Base-by-base conservation (phyloP, 176 grass and related monocot species). In the Hsuehochloa calcarea region DNA sequence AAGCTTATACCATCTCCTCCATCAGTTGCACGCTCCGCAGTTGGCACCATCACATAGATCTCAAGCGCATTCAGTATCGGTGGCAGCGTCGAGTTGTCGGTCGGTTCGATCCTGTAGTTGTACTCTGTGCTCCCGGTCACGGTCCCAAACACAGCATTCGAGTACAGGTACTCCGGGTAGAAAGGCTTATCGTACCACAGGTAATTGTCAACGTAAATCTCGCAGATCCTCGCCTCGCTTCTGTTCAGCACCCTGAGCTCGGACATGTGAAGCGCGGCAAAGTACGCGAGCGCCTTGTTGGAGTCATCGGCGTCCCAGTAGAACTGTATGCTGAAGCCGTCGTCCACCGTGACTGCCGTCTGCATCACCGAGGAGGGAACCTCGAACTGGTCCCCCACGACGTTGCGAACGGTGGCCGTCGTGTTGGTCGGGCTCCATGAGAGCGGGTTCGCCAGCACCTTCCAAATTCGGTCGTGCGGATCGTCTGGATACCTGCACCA, bases 11-110 rank as follows among this genome's bases (percentile, higher is more conserved):
- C 85, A 61, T 90, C 89, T 27, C 72, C 45, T 26, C 73, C 82
- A 11, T 80, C 61, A 0, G 85, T 87, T 44, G 80, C 74, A 68
- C 74, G 61, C 50, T 87, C 84, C 55, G 73, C 43, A 19, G 78
- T 87, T 0, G 51, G 72, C 34, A 90, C 64, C 60, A 87, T 61
- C 37, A 77, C 11, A 38, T 65, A 90, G 49, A 90, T 74, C 79
- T 90, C 89, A 22, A 90, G 40, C 31, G 84, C 89, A 60, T 90
- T 87, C 39, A 90, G 50, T 61, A 90, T 22, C 0, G 89, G 89
- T 11, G 84, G 84, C 75, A 90, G 68, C 31, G 89, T 90, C 0
- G 79, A 80, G 72, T 85, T 86, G 58, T n/a, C 78, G 11, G 72
- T 83, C 12, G 82, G 70, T 19, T 83, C 26, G 51, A 92, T 72